Percentiles rank a stretch among this genome's conserved stretches.
phyloP scores from a whole-genome alignment of 148 eudicot species.

The Amaranthus cruentus region DNA sequence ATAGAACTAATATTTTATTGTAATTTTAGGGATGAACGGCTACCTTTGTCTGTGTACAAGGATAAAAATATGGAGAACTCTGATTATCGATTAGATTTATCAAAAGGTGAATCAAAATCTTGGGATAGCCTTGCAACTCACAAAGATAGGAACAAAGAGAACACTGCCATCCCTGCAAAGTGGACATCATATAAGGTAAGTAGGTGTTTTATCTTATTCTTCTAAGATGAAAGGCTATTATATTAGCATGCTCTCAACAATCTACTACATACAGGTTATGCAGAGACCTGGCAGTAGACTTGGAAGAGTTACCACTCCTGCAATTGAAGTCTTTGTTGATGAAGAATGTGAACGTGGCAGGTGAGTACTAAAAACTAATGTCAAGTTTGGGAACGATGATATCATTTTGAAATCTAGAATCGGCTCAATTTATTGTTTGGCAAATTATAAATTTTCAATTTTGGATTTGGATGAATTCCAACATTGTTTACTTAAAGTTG shows the following conservation, averaged over 20 bases:
- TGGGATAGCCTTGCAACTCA: constrained; percentile 82
- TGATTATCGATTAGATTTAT: constrained; percentile 31
- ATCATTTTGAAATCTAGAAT: too few relatives aligned
- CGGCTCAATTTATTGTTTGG: too few relatives aligned
- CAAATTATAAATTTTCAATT: too few relatives aligned
- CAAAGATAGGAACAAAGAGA: constrained; percentile 91
- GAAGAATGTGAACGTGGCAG: constrained; percentile 39
- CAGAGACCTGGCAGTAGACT: constrained; percentile 44
- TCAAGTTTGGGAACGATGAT: too few relatives aligned
- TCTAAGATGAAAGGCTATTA: not conserved
- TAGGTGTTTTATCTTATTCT: not conserved
- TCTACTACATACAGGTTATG: constrained; percentile 48
- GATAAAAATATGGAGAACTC: constrained; percentile 37
- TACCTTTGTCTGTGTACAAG: constrained; percentile 51
- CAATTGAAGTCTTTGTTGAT: constrained; percentile 80
- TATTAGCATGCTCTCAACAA: constrained; percentile 4
- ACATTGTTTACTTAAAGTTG: too few relatives aligned
- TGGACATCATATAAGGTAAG: constrained; percentile 81
- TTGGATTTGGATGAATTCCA: too few relatives aligned
- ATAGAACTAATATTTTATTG: not conserved
- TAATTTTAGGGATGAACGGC: constrained; percentile 43
- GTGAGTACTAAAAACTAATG: constrained; percentile 38
- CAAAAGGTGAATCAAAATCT: constrained; percentile 40
- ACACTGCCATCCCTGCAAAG: constrained; percentile 72
- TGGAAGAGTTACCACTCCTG: constrained; percentile 39